These are phyloP conservation scores for Penicillium sp. DNA, from an alignment of 2,329 filamentous ascomycete genomes.

Conservation along the genomic window DNA sequence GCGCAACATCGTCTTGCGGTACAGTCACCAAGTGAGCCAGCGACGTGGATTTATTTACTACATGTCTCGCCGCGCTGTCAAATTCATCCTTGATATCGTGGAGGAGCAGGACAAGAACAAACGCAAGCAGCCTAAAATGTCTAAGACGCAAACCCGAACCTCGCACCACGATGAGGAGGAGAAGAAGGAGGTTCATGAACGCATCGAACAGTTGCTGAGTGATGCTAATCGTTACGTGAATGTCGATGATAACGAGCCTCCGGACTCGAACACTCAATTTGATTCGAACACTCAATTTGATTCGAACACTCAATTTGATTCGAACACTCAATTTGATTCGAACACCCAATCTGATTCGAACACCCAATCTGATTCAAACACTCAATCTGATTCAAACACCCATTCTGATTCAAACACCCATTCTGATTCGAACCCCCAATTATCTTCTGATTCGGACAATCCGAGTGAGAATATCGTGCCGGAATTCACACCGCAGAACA, in stretches of 20 bases:
- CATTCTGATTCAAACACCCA: constrained; percentile 37
- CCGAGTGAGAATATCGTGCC: constrained; percentile 74
- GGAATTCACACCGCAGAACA: constrained; percentile 87
- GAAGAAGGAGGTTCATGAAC: constrained; percentile 68
- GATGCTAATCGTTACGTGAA: constrained; percentile 81
- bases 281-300: constrained; percentile 43
- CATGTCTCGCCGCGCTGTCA: constrained; percentile 89
- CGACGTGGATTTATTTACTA: constrained; percentile 96
- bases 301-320: constrained; percentile 40
- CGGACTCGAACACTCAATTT: constrained; percentile 43
- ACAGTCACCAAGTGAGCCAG: constrained; percentile 96
- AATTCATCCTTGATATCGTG: constrained; percentile 96
- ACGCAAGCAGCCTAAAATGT: constrained; percentile 39
- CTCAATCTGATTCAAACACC: constrained; percentile 45
- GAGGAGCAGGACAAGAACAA: constrained; percentile 85
- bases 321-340: constrained; percentile 44
- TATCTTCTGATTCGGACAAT: constrained; percentile 44
- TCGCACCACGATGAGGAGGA: constrained; percentile 57
- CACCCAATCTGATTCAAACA: constrained; percentile 44
- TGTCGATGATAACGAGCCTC: constrained; percentile 58
- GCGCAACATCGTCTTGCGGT: constrained; percentile 92
- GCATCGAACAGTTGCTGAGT: constrained; percentile 78
- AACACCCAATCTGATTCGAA: constrained; percentile 40
- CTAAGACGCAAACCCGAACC: constrained; percentile 24
- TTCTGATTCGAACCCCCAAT: constrained; percentile 37